Evolutionary conservation across 2,329 filamentous ascomycete species (phyloP).

Genomic region (Chaetomium olivaceum): DNA sequence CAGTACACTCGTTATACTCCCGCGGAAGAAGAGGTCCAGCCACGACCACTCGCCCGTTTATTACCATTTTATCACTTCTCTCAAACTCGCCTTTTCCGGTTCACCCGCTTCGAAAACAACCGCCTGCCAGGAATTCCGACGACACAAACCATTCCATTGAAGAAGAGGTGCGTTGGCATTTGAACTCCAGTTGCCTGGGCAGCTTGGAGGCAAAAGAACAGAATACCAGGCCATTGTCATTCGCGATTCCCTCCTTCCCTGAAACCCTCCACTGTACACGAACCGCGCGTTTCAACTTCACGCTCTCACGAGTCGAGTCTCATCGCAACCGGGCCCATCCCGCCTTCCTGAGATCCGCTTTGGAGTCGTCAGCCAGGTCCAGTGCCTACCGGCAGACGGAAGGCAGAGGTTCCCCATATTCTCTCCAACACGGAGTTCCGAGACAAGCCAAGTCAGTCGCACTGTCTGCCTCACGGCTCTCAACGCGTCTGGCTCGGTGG

Average conservation of each 20-base stretch:
- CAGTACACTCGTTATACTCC: conserved; percentile 34
- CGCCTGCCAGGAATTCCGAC: background rate
- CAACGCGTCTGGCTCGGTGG: background rate
- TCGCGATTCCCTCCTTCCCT: background rate
- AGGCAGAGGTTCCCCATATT: conserved; percentile 4
- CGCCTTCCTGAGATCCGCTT: conserved; percentile 1
- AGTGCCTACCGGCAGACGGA: background rate
- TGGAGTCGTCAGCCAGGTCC: background rate
- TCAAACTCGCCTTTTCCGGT: conserved; percentile 2
- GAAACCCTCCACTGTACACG: conserved; percentile 11
- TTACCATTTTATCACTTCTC: conserved; percentile 7
- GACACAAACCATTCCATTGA: conserved; percentile 22
- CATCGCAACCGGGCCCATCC: conserved; percentile 16
- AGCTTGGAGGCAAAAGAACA: background rate
- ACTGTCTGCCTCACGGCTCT: background rate
- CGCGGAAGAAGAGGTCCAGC: conserved; percentile 10
- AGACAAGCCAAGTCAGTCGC: background rate
- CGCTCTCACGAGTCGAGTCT: conserved; percentile 11
- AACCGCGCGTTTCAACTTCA: conserved; percentile 14
- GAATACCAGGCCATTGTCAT: background rate
- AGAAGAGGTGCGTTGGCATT: conserved; percentile 31
- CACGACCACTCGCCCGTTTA: conserved; percentile 14
- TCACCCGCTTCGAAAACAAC: conserved; percentile 4
- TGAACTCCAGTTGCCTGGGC: conserved; percentile 8
- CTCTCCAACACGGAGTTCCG: background rate